phyloP scores from a whole-genome alignment of 164 flowering plant species.

The Akebia trifoliata region DNA sequence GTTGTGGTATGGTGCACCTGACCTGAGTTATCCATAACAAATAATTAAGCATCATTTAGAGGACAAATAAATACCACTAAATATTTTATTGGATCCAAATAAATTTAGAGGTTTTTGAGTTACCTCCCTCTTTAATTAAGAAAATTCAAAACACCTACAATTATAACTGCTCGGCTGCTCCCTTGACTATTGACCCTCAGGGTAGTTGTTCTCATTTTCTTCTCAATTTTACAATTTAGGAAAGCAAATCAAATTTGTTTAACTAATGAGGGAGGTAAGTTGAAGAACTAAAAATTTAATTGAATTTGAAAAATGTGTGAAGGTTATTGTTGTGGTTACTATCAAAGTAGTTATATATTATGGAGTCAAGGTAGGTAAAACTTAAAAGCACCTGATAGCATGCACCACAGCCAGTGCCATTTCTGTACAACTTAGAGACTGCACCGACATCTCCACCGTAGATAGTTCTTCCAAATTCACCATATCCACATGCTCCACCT shows the following conservation, averaged over 20 bases:
- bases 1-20: constrained; percentile 51
- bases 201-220: too few species aligned
- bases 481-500: constrained; percentile 93
- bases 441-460: constrained; percentile 62
- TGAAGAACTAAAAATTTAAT: too few species aligned
- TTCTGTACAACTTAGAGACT: constrained; percentile 52
- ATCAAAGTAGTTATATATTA: too few species aligned
- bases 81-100: too few species aligned
- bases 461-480: constrained; percentile 69
- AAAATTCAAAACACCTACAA: neutral
- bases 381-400: constrained; percentile 67
- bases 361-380: too few species aligned
- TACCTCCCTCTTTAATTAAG: neutral
- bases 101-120: neutral
- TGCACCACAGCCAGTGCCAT: constrained; percentile 82
- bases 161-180: neutral
- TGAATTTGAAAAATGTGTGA: too few species aligned
- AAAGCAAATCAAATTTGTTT: too few species aligned
- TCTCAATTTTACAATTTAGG: too few species aligned
- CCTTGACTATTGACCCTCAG: neutral
- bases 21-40: constrained; percentile 36
- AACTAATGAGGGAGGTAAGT: too few species aligned
- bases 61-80: neutral
- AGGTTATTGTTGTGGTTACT: too few species aligned
- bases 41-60: neutral